These are phyloP conservation scores for Termitomyces sp. DNA, from an alignment of 1,284 basidiomycete genomes.

Conservation along the genomic window DNA sequence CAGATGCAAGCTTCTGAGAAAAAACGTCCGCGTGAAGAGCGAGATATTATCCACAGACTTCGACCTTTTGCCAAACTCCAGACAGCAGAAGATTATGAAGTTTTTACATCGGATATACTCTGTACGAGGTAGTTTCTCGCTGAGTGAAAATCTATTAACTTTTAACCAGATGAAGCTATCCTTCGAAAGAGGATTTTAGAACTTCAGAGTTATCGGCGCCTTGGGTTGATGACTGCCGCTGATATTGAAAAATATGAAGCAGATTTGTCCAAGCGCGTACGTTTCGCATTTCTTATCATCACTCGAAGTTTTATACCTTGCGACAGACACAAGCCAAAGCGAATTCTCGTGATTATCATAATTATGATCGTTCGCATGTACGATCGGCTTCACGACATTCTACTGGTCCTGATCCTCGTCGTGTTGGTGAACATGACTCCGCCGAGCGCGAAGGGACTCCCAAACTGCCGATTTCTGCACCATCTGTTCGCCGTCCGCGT, in stretches of 20 bases:
- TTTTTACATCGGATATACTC: conserved; percentile 83
- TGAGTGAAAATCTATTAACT: conserved; percentile 1
- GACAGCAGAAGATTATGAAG: conserved; percentile 89
- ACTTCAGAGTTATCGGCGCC: conserved; percentile 81
- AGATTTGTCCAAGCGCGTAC: conserved; percentile 69
- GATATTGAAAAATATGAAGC: conserved; percentile 86
- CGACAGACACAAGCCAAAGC: conserved; percentile 56
- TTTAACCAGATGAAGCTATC: conserved; percentile 69
- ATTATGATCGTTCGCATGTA: conserved; percentile 44
- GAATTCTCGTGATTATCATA: conserved; percentile 52
- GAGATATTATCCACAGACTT: conserved; percentile 84
- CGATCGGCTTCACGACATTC: conserved; percentile 48
- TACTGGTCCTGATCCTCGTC: conserved; percentile 51
- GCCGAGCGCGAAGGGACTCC: conserved; percentile 59
- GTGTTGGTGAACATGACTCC: conserved; percentile 49
- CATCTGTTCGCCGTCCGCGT: conserved; percentile 47
- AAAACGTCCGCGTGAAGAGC: conserved; percentile 87
- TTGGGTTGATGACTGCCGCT: conserved; percentile 76
- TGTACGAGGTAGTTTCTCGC: conserved; percentile 46
- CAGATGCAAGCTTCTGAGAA: conserved; percentile 90
- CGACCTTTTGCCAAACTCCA: conserved; percentile 92
- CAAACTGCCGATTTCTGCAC: conserved; percentile 34
- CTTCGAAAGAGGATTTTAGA: conserved; percentile 85
- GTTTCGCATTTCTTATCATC: conserved; percentile 22
- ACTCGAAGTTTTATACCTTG: conserved; percentile 6